Conservation (phyloP, 2,329 filamentous ascomycete genomes). For the Aspergillus felis region DNA sequence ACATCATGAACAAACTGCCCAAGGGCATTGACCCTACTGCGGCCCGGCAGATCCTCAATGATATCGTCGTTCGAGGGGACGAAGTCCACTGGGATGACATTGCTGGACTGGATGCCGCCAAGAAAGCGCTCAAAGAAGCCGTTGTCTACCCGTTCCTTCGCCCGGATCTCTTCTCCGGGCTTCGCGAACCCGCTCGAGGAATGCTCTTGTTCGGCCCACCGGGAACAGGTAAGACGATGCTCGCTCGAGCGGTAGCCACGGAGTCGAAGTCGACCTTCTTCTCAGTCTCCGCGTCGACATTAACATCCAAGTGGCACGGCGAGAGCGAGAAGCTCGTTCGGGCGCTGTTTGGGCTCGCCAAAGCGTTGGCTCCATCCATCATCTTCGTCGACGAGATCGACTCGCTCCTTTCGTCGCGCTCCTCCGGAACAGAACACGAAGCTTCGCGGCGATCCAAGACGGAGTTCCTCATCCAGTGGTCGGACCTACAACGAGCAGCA, state of each 20-base stretch:
- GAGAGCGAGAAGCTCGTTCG: conserved; percentile 96
- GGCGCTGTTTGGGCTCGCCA: conserved; percentile 85
- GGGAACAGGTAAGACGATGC: conserved; percentile 98
- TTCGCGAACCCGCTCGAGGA: conserved; percentile 87
- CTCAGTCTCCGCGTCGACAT: conserved; percentile 87
- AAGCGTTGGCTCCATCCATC: conserved; percentile 84
- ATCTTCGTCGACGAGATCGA: conserved; percentile 99
- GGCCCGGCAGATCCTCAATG: conserved; percentile 89
- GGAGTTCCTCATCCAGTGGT: conserved; percentile 97
- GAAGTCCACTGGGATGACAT: conserved; percentile 94
- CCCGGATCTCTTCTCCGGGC: conserved; percentile 90
- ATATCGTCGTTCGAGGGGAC: conserved; percentile 91
- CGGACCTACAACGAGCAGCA: conserved; percentile 84
- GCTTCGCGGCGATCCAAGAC: conserved; percentile 93
- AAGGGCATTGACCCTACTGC: conserved; percentile 76
- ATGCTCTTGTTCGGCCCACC: conserved; percentile 97
- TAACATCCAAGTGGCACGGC: conserved; percentile 94
- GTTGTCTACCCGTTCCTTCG: conserved; percentile 96
- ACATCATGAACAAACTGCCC: conserved; percentile 72
- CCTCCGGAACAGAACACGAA: conserved; percentile 77
- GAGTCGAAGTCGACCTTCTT: conserved; percentile 96
- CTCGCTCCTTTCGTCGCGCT: conserved; percentile 79
- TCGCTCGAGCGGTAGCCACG: conserved; percentile 89
- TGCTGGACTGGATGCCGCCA: conserved; percentile 83
- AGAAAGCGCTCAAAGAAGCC: conserved; percentile 86